Evolutionary conservation across 2,329 filamentous ascomycete species (phyloP).

Genomic region (Monilinia vaccinii-corymbosi): DNA sequence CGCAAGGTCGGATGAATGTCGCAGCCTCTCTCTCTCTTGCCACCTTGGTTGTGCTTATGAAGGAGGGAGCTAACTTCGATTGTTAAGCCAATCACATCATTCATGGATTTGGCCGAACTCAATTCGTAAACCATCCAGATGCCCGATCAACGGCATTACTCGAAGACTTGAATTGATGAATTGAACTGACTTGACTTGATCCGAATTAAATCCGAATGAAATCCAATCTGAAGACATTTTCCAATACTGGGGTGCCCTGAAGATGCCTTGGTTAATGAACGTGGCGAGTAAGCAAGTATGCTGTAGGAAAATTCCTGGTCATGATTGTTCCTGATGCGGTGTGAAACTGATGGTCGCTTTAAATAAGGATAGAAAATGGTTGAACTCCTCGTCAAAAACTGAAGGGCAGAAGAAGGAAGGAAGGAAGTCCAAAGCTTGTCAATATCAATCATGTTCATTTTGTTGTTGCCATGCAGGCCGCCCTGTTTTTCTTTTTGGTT

Average conservation of each 20-base stretch:
- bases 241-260: background rate
- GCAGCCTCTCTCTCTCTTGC: background rate
- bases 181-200: no score
- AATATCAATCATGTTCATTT: background rate
- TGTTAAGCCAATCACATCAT: conserved; percentile 6
- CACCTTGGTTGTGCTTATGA: no score
- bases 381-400: background rate
- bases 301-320: background rate
- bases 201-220: no score
- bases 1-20: conserved; percentile 1
- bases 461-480: background rate
- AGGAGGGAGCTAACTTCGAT: background rate
- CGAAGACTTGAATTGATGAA: no score
- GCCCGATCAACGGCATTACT: no score
- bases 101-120: background rate
- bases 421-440: no score
- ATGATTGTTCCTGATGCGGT: conserved; percentile 1
- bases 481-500: background rate
- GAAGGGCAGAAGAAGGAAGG: background rate
- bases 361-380: background rate
- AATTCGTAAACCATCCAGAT: background rate
- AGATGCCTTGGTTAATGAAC: background rate
- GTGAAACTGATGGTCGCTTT: conserved; percentile 6
- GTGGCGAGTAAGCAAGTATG: background rate
- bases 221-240: no score